A percentile compares a stretch with the other conserved stretches of the same genome.
phyloP scores from a whole-genome alignment of 83 land plant species.

The Larix sibirica region DNA sequence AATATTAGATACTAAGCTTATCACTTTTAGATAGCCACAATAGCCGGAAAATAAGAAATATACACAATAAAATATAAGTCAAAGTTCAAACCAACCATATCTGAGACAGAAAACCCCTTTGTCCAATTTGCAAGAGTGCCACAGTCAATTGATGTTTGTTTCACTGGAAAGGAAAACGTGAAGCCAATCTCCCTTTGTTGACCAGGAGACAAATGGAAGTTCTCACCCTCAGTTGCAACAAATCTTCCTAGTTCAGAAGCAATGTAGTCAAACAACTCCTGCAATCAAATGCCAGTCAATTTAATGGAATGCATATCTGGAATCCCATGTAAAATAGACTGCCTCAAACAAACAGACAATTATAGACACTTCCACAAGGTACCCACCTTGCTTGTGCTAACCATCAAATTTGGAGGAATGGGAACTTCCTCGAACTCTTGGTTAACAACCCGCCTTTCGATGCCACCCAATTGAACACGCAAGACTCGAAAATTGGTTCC shows the following conservation, averaged over 20 bases:
- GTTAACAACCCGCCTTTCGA: conserved; percentile 35
- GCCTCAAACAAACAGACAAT: conserved; percentile 2
- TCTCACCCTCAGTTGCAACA: conserved; percentile 54
- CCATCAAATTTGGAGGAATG: conserved; percentile 81
- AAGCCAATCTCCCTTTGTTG: conserved; percentile 75
- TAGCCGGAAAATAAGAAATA: too few species aligned
- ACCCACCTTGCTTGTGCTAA: conserved; percentile 73
- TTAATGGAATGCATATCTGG: neutral
- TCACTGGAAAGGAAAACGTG: conserved; percentile 93
- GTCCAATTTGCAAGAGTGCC: conserved; percentile 91
- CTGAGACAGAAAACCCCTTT: conserved; percentile 85
- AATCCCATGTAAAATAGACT: neutral
- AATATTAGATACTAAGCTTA: too few species aligned
- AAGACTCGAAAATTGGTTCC: conserved; percentile 90
- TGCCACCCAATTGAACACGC: conserved; percentile 78
- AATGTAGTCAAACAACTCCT: conserved; percentile 91
- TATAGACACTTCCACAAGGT: neutral
- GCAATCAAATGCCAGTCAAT: conserved; percentile 10
- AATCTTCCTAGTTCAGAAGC: conserved; percentile 64
- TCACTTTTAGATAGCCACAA: too few species aligned
- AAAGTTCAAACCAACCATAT: conserved; percentile 45
- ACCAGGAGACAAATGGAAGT: conserved; percentile 37
- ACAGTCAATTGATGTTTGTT: conserved; percentile 75
- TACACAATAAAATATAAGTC: too few species aligned
- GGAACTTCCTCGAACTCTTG: conserved; percentile 67